Evolutionary conservation across 305 asterid genomes (phyloP), one percentile per base, ranked within the genome.

Genomic region (Rubia tinctorum): DNA sequence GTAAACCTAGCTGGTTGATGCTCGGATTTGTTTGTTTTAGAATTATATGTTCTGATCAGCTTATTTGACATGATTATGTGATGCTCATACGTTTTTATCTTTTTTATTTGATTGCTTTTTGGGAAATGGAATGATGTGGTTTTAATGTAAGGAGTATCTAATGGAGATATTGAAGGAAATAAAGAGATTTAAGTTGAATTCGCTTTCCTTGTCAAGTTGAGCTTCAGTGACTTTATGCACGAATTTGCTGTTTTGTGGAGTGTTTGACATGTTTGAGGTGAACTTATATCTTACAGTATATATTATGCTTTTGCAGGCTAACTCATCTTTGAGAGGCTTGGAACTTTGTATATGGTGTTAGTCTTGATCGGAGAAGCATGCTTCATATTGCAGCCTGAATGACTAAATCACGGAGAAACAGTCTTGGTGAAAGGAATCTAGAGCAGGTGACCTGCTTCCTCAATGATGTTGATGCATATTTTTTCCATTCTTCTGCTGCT

Each of bases 381-480:
- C 73, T 71, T 79, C 77, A 87, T 76, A 66, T 62, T 71, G 63
- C 82, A 77, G 82, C 78, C 82, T 80, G 85, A 86, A 89, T 88
- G 96, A 82, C 80, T 81, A 80, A 73, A 69, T 45, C 69, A 75
- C 88, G 68, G 81, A 77, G 83, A 73, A 72, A 77, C 72, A 81
- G 86, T 79, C 75, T 86, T 68, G 86, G 83, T 10, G 92, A 85
- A 71, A 82, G 85, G 86, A 83, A 83, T 67, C 79, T 88, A 53
- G 81, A 80, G 75, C 89, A 84, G 92, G 92, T 87, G 76, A 69
- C 68, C 59, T 77, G 27, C 66, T 73, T 42, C 45, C 66, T 49
- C 5, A 27, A 18, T 62, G 59, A 42, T 9, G 39, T 39, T 23
- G 22, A n/a, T 67, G 53, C 55, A 49, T 37, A n/a, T 15, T 17